Conservation (phyloP, 495 filamentous ascomycete genomes). For the Podospora anserina region DNA sequence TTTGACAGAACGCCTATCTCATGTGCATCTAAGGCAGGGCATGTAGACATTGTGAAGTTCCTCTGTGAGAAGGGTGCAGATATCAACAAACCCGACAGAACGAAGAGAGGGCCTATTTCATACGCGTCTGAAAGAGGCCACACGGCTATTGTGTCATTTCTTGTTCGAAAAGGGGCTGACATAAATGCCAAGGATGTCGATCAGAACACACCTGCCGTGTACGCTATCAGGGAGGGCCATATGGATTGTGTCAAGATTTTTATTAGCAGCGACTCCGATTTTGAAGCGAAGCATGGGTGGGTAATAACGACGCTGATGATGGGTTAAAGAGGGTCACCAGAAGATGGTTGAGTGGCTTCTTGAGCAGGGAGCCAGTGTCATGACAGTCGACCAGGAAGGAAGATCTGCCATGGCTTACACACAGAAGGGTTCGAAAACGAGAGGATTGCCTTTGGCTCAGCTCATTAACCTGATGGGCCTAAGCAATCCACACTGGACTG, state of each 20-base stretch:
- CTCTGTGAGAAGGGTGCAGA: neutral
- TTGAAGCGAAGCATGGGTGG: neutral
- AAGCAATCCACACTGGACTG: neutral
- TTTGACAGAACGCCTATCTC: neutral
- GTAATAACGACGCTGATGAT: neutral
- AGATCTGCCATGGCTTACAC: neutral
- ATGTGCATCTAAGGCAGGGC: neutral
- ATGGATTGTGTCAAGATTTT: neutral
- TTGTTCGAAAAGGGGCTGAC: neutral
- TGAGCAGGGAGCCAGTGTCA: neutral
- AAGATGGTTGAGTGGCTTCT: neutral
- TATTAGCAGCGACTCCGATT: neutral
- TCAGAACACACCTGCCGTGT: neutral
- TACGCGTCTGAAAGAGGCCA: neutral
- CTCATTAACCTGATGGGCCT: neutral
- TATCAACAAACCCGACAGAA: neutral
- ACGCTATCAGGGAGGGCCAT: neutral
- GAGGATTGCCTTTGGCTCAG: neutral
- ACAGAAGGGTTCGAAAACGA: no score
- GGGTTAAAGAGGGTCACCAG: neutral
- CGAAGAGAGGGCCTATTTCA: neutral
- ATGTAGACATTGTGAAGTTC: neutral
- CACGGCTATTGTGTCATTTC: neutral
- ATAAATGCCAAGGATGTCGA: neutral
- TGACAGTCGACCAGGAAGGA: neutral